Percentiles rank a stretch among this genome's conserved stretches.
phyloP scores from a whole-genome alignment of 1,284 basidiomycete genomes.

The Ceratobasidium sp. region DNA sequence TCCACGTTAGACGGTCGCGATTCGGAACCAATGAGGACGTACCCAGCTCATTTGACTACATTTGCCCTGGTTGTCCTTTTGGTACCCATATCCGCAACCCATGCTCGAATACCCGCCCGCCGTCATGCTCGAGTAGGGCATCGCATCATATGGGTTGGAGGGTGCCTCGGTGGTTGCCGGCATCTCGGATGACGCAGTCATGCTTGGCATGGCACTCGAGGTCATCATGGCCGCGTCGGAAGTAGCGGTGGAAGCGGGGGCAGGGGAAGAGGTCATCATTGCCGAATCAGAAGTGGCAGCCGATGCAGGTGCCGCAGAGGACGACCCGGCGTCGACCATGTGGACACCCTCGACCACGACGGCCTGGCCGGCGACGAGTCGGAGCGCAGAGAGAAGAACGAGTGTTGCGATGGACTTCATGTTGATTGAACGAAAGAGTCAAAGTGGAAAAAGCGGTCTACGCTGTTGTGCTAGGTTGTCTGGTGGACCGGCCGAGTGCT shows the following conservation, averaged over 20 bases:
- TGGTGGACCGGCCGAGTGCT: conserved; percentile 13
- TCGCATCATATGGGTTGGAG: conserved; percentile 39
- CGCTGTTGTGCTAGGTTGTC: conserved; percentile 5
- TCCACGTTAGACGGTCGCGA: neutral
- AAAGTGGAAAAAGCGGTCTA: conserved; percentile 31
- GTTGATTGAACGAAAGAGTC: conserved; percentile 7
- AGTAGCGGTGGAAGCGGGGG: conserved; percentile 6
- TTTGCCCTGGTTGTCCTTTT: conserved; percentile 38
- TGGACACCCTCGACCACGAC: conserved; percentile 18
- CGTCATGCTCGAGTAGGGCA: conserved; percentile 41
- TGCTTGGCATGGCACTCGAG: neutral
- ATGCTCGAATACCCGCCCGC: conserved; percentile 42
- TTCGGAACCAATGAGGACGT: neutral
- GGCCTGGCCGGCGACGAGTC: conserved; percentile 20
- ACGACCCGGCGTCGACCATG: conserved; percentile 20
- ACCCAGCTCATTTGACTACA: conserved; percentile 42
- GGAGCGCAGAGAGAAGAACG: neutral
- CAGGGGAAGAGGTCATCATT: neutral
- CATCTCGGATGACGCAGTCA: conserved; percentile 9
- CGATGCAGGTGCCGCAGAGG: no score
- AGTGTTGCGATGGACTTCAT: conserved; percentile 25
- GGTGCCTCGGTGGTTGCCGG: conserved; percentile 25
- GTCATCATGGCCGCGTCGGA: conserved; percentile 21
- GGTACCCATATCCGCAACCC: conserved; percentile 43
- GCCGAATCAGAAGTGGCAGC: no score